Percentiles rank a stretch among this genome's conserved stretches.
These are phyloP conservation scores for Dovyalis caffra DNA, from an alignment of 345 rosid genomes.

Conservation along the genomic window DNA sequence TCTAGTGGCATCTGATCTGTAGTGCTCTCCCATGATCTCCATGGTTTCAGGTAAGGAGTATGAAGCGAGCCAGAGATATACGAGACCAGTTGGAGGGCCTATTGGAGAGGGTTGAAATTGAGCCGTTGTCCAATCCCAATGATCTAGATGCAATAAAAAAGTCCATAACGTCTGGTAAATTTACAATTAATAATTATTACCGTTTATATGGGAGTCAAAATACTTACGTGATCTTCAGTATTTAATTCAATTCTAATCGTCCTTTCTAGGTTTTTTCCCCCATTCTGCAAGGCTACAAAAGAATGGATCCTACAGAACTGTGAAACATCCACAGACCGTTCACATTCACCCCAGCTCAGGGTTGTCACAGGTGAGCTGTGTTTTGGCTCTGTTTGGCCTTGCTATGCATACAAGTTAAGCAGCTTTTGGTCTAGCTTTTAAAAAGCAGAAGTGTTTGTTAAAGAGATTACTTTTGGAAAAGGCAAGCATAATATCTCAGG, in stretches of 20 bases:
- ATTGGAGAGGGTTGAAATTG: conserved; percentile 95
- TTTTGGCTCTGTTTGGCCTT: not conserved
- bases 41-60: conserved; percentile 78
- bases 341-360: conserved; percentile 95
- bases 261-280: conserved; percentile 72
- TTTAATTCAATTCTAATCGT: conserved; percentile 13
- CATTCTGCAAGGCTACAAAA: conserved; percentile 88
- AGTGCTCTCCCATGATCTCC: conserved; percentile 16
- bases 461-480: too few relatives aligned
- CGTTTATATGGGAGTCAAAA: not conserved
- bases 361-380: conserved; percentile 60
- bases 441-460: too few relatives aligned
- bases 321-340: conserved; percentile 92
- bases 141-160: conserved; percentile 77
- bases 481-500: too few relatives aligned
- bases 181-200: not conserved
- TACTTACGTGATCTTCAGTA: conserved; percentile 7
- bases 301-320: conserved; percentile 84
- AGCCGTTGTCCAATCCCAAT: conserved; percentile 52
- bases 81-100: conserved; percentile 96
- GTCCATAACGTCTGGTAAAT: conserved; percentile 77
- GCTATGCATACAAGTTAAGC: not conserved
- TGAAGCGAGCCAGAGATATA: conserved; percentile 95
- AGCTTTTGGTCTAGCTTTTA: not conserved
- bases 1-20: not conserved